A percentile compares a stretch with the other conserved stretches of the same genome.
phyloP scores from a whole-genome alignment of 306 rosid species.

The Cyclanthera cordifolia region DNA sequence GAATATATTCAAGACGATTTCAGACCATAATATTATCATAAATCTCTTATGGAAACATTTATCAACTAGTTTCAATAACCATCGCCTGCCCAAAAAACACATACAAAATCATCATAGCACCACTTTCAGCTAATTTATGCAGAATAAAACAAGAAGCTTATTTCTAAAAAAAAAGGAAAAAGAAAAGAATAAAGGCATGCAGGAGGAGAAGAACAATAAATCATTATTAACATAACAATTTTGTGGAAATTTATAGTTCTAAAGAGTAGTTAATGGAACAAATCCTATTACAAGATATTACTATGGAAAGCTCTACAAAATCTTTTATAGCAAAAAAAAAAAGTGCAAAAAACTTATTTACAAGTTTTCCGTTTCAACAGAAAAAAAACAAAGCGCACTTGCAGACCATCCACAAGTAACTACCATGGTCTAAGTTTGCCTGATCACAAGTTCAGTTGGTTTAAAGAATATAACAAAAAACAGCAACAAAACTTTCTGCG shows the following conservation, averaged over 20 bases:
- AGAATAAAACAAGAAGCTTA: background rate
- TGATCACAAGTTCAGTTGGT: background rate
- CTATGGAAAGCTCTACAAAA: background rate
- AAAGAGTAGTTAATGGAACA: background rate
- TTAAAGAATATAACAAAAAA: background rate
- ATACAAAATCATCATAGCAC: background rate
- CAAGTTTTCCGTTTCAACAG: background rate
- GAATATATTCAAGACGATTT: background rate
- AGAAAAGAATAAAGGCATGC: background rate
- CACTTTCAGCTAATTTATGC: constrained; percentile 1
- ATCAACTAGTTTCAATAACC: background rate
- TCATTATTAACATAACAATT: background rate
- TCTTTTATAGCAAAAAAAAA: background rate
- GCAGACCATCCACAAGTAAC: background rate
- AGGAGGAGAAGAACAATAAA: background rate
- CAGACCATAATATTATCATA: background rate
- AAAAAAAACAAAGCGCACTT: background rate
- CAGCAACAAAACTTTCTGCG: background rate
- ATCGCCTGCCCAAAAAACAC: background rate
- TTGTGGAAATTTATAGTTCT: background rate
- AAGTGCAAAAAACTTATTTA: background rate
- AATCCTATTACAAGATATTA: background rate
- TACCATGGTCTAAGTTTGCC: background rate
- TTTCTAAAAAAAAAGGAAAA: background rate
- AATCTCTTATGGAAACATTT: background rate